A percentile compares a stretch with the other conserved stretches of the same genome.
Conservation (phyloP, 2,329 filamentous ascomycete genomes). For the Penicillium sp. region DNA sequence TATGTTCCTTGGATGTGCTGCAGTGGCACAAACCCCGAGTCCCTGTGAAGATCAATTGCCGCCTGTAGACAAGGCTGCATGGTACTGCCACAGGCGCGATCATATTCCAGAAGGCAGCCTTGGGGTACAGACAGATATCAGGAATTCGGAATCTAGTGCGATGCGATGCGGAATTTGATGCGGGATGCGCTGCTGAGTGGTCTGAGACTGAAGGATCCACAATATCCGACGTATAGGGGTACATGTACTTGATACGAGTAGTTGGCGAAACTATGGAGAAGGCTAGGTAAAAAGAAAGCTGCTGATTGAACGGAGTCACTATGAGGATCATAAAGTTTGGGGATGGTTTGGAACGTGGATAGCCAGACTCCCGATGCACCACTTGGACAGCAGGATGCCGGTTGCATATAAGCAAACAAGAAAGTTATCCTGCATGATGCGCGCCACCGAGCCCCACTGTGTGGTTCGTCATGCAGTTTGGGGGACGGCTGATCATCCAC, state of each 20-base stretch:
- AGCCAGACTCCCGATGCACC: not conserved
- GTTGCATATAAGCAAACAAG: constrained; percentile 17
- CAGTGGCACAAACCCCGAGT: not conserved
- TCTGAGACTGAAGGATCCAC: not conserved
- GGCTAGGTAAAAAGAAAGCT: not conserved
- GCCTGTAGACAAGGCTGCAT: not conserved
- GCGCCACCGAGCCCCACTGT: constrained; percentile 11
- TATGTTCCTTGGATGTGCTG: not conserved
- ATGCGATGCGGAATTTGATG: not conserved
- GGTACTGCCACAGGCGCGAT: not conserved
- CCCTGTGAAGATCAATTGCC: constrained; percentile 3
- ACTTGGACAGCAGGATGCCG: not conserved
- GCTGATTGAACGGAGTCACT: too few species aligned
- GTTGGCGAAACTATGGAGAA: not conserved
- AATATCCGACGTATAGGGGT: not conserved
- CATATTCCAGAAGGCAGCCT: not conserved
- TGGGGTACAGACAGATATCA: constrained; percentile 1
- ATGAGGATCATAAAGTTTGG: not conserved
- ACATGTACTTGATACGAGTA: not conserved
- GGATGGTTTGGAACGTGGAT: constrained; percentile 8
- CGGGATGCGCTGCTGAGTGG: not conserved
- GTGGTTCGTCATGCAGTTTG: not conserved
- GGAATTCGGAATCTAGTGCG: not conserved
- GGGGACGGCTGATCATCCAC: not conserved
- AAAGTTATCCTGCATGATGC: constrained; percentile 21